Conservation (phyloP, 2,329 filamentous ascomycete species). For the Clonostachys sp. region DNA sequence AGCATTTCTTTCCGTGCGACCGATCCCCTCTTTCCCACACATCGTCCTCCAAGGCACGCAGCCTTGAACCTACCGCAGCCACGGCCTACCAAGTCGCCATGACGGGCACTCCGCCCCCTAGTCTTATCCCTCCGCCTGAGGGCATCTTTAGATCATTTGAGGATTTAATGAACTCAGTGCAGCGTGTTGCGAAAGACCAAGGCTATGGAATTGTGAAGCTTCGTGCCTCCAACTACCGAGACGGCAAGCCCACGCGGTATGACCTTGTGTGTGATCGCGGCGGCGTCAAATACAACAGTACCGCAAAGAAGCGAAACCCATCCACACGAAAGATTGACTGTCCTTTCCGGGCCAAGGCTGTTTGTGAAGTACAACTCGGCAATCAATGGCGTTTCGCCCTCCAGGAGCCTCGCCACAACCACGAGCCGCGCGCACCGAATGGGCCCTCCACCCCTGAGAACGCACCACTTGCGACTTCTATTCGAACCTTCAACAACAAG, state of each 20-base stretch:
- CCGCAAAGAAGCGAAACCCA: constrained; percentile 60
- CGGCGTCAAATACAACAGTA: constrained; percentile 61
- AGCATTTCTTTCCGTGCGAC: not conserved
- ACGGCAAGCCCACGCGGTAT: constrained; percentile 58
- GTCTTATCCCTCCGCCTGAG: constrained; percentile 51
- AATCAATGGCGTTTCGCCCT: constrained; percentile 63
- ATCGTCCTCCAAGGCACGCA: constrained; percentile 10
- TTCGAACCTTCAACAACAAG: constrained; percentile 55
- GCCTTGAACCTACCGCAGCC: constrained; percentile 10
- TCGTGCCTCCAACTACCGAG: constrained; percentile 58
- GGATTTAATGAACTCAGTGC: constrained; percentile 52
- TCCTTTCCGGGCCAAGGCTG: constrained; percentile 58
- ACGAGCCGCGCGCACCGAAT: constrained; percentile 52
- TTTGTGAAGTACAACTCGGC: constrained; percentile 57
- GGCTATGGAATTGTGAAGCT: constrained; percentile 60
- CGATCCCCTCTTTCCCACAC: constrained; percentile 7
- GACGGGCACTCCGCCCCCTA: constrained; percentile 40
- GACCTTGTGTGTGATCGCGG: constrained; percentile 60
- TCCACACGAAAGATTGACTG: constrained; percentile 62
- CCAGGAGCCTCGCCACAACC: constrained; percentile 56
- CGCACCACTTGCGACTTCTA: constrained; percentile 51
- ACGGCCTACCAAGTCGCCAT: constrained; percentile 29
- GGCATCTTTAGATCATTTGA: constrained; percentile 57
- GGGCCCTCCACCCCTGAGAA: constrained; percentile 52
- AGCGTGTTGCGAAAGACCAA: constrained; percentile 56